Percentiles rank a stretch among this genome's conserved stretches.
These are phyloP conservation scores for Tetratostichococcus sp. DNA, from an alignment of 139 green algal species.

Conservation along the genomic window DNA sequence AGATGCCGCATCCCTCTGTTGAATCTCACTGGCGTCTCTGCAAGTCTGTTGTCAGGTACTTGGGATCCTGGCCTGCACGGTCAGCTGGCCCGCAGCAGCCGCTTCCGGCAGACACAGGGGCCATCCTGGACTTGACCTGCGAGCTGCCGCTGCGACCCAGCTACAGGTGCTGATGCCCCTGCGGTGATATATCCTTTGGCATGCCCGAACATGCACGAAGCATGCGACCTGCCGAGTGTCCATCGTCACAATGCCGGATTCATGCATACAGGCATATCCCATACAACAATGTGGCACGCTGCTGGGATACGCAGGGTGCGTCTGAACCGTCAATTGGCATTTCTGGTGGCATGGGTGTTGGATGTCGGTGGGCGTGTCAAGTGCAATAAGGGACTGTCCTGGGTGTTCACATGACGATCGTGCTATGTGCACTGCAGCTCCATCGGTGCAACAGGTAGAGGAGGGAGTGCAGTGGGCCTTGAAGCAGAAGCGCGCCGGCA, in stretches of 20 bases:
- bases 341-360: too few species aligned
- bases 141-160: constrained; percentile 50
- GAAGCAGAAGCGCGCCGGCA: constrained; percentile 24
- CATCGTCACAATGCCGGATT: too few species aligned
- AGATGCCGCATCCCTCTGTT: background rate
- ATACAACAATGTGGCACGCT: constrained; percentile 6
- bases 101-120: constrained; percentile 39
- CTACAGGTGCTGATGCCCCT: constrained; percentile 33
- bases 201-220: too few species aligned
- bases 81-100: constrained; percentile 4
- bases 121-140: constrained; percentile 63
- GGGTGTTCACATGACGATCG: background rate
- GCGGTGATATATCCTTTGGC: too few species aligned
- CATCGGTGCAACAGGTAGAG: constrained; percentile 37
- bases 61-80: constrained; percentile 46
- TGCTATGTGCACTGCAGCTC: constrained; percentile 17
- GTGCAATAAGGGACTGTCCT: too few species aligned
- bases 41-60: too few species aligned
- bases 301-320: constrained; percentile 56
- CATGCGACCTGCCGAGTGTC: too few species aligned
- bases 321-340: too few species aligned
- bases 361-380: too few species aligned
- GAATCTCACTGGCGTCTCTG: too few species aligned
- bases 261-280: background rate
- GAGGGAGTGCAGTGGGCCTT: constrained; percentile 46